Base-by-base conservation (phyloP, 257 asterid species). In the Jasminum sambac region DNA sequence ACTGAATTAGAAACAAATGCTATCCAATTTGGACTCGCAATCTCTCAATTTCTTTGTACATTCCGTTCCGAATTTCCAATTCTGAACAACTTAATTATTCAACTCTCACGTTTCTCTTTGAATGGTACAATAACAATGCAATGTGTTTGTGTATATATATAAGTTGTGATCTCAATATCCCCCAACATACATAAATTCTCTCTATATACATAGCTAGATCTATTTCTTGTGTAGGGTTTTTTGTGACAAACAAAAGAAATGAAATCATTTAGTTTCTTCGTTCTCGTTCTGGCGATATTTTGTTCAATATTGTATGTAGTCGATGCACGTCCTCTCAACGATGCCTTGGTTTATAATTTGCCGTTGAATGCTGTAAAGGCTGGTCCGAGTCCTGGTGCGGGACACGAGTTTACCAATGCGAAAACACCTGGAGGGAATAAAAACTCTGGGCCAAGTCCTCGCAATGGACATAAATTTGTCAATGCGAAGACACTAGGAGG, bases 331-430 rank as follows among this genome's bases (percentile, higher is more conserved):
- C 80, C 65, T 36, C 81, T 84, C 2, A 73, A 70, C 37, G 55
- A 13, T n/a, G 17, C 72, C 11, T 68, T 57, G 55, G 24, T 26
- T 16, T 38, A 23, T 30, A 70, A 12, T 14, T 46, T 50, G 67
- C 71, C 76, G 0, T 14, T 71, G 0, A 40, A 59, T 41, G 71
- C 11, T 11, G 72, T 60, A 19, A 79, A 72, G 57, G 66, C 73
- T 0, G 88, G 83, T 11, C 78, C 87, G 23, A 80, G 81, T 52
- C 86, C 81, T 1, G 88, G 88, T 0, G 82, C 24, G 0, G 85
- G 85, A 34, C 81, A 80, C 64, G 11, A 12, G 16, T 48, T n/a
- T 30, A 69, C 63, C 14, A 61, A 71, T 23, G 44, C 17, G 2
- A 11, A 64, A 12, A 60, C 69, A 43, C 38, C 59, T 9, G 74